phyloP scores from a whole-genome alignment of 179 eudicot species.

The Silene vulgaris region DNA sequence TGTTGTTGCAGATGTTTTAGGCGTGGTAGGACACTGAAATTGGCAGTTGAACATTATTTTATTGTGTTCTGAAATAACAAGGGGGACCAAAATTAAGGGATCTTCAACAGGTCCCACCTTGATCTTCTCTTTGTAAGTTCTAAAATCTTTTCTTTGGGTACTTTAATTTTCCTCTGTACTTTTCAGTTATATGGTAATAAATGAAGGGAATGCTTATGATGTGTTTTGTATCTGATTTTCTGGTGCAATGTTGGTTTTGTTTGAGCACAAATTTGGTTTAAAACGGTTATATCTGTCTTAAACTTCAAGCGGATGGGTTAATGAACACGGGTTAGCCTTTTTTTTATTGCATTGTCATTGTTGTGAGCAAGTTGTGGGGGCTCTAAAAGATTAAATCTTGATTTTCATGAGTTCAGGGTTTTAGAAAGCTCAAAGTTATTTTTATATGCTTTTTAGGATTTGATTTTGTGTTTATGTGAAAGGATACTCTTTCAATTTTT shows the following conservation, averaged over 20 bases:
- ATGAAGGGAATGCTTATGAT: too few relatives aligned
- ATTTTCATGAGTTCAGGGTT: not conserved
- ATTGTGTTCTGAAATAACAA: not conserved
- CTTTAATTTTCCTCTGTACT: not conserved
- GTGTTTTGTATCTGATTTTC: not conserved
- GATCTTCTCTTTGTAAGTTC: not conserved
- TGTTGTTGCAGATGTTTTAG: too few relatives aligned
- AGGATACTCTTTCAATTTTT: not conserved
- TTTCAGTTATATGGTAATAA: too few relatives aligned
- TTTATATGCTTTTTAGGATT: not conserved
- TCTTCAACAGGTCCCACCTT: not conserved
- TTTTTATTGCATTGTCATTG: not conserved
- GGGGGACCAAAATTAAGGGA: conserved; percentile 2
- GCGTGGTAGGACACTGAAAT: not conserved
- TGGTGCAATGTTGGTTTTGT: not conserved
- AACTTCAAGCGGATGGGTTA: too few relatives aligned
- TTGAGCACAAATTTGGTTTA: not conserved
- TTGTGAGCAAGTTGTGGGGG: not conserved
- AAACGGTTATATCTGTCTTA: too few relatives aligned
- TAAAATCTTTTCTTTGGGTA: not conserved
- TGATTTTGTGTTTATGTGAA: too few relatives aligned
- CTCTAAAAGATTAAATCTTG: not conserved
- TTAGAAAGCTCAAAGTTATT: not conserved
- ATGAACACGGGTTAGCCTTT: not conserved
- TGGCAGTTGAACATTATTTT: not conserved